Conservation (phyloP, 2,329 filamentous ascomycete species). For the Dactylellina cionopaga region DNA sequence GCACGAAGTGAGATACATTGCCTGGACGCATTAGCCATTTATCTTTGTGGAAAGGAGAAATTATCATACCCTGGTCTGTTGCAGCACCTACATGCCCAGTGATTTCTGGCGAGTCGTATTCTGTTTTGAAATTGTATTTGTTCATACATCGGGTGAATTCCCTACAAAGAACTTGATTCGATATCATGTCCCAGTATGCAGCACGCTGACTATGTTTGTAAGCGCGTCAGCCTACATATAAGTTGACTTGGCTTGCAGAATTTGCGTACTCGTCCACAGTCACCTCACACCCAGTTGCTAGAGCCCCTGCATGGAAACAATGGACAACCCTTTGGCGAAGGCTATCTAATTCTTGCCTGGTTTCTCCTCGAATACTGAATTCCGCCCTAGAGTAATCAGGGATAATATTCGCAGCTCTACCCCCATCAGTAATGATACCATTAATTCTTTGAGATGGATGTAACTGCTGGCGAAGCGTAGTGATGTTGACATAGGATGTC, state of each 20-base stretch:
- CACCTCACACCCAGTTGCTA: slow-evolving; percentile 59
- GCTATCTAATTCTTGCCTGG: slow-evolving; percentile 61
- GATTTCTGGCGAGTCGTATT: slow-evolving; percentile 25
- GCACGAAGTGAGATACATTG: slow-evolving; percentile 63
- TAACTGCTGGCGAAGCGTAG: slow-evolving; percentile 68
- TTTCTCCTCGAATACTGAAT: slow-evolving; percentile 64
- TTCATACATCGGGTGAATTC: slow-evolving; percentile 40
- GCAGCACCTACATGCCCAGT: slow-evolving; percentile 35
- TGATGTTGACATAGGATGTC: slow-evolving; percentile 63
- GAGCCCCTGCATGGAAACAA: slow-evolving; percentile 62
- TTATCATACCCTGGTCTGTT: slow-evolving; percentile 36
- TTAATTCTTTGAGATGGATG: slow-evolving; percentile 67
- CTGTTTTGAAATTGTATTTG: slow-evolving; percentile 16
- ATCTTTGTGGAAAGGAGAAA: slow-evolving; percentile 22
- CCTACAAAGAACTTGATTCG: slow-evolving; percentile 24
- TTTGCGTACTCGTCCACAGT: slow-evolving; percentile 33
- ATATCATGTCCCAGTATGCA: slow-evolving; percentile 24
- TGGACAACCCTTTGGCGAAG: slow-evolving; percentile 62
- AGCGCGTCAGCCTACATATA: too few species aligned
- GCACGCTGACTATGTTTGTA: slow-evolving; percentile 11
- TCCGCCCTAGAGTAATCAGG: slow-evolving; percentile 65
- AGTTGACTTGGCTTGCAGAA: neutral
- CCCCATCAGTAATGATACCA: slow-evolving; percentile 67
- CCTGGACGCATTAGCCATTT: slow-evolving; percentile 59
- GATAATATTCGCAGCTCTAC: slow-evolving; percentile 68